A percentile compares a stretch with the other conserved stretches of the same genome.
Evolutionary conservation across 345 rosid species (phyloP).

Genomic region (Mercurialis annua): DNA sequence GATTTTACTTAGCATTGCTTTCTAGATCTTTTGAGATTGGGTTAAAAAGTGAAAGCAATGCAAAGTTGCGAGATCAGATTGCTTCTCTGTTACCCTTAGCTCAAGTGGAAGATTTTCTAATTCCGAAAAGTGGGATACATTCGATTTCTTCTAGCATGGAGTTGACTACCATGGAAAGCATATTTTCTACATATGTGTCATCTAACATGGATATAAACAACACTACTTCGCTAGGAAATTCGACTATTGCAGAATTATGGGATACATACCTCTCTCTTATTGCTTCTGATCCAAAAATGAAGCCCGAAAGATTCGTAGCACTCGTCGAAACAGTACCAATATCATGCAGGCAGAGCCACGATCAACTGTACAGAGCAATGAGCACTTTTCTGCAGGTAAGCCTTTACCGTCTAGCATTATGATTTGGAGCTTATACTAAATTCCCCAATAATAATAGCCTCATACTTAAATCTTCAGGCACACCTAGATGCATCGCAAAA

Average conservation of each 20-base stretch:
- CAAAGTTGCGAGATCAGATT: slow-evolving; percentile 54
- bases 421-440: neutral
- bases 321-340: slow-evolving; percentile 59
- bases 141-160: slow-evolving; percentile 44
- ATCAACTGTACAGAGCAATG: slow-evolving; percentile 62
- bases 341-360: slow-evolving; percentile 55
- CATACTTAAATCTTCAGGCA: slow-evolving; percentile 33
- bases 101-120: slow-evolving; percentile 48
- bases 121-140: slow-evolving; percentile 32
- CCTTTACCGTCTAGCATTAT: slow-evolving; percentile 1
- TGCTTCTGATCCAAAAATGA: slow-evolving; percentile 47
- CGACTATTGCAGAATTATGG: slow-evolving; percentile 58
- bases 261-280: slow-evolving; percentile 48
- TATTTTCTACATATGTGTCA: slow-evolving; percentile 47
- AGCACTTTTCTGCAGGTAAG: slow-evolving; percentile 58
- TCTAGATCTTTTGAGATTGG: slow-evolving; percentile 41
- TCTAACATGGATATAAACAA: slow-evolving; percentile 30
- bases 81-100: slow-evolving; percentile 50
- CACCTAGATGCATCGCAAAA: slow-evolving; percentile 54
- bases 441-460: slow-evolving; percentile 2
- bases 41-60: slow-evolving; percentile 35
- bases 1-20: slow-evolving; percentile 66
- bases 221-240: slow-evolving; percentile 39
- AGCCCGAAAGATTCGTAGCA: slow-evolving; percentile 41
- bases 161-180: slow-evolving; percentile 50